These are phyloP conservation scores for Metschnikowia reukaufii DNA, from an alignment of 805 yeast species.

Conservation along the genomic window DNA sequence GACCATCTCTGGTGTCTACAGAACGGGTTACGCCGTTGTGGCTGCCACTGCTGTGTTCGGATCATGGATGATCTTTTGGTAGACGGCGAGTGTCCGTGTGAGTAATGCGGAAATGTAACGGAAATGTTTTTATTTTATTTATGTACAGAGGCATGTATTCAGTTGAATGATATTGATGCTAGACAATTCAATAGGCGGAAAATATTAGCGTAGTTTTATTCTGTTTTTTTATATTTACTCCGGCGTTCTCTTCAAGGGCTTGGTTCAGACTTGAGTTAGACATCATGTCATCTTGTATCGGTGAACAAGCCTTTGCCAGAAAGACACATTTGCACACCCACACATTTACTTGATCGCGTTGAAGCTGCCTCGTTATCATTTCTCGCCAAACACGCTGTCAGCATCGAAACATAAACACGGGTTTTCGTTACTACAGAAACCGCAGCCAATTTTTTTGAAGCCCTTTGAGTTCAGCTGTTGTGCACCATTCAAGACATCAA, in stretches of 20 bases:
- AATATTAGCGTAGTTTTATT: not conserved
- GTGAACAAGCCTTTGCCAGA: not conserved
- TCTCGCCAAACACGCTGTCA: slow-evolving; percentile 24
- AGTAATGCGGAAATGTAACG: not conserved
- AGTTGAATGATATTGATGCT: slow-evolving; percentile 7
- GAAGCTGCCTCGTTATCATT: slow-evolving; percentile 2
- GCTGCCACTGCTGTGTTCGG: slow-evolving; percentile 64
- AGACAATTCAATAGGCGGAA: not conserved
- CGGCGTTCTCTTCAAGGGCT: not conserved
- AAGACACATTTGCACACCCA: not conserved
- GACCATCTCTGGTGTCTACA: slow-evolving; percentile 82
- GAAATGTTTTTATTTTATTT: not conserved
- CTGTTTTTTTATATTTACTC: not conserved
- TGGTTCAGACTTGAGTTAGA: too few relatives aligned
- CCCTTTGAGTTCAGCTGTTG: slow-evolving; percentile 6
- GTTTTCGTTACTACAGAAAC: slow-evolving; percentile 39
- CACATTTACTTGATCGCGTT: not conserved
- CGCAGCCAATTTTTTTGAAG: slow-evolving; percentile 26
- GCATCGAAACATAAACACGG: slow-evolving; percentile 45
- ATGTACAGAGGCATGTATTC: slow-evolving; percentile 8
- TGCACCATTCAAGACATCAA: not conserved
- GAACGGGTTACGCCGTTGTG: slow-evolving; percentile 84
- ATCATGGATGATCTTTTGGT: slow-evolving; percentile 51
- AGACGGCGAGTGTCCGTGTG: slow-evolving; percentile 4
- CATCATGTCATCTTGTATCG: not conserved